Evolutionary conservation across 768 basidiomycete genomes (phyloP), one percentile per base, ranked within the genome.

Genomic region (Coprinopsis sp.): DNA sequence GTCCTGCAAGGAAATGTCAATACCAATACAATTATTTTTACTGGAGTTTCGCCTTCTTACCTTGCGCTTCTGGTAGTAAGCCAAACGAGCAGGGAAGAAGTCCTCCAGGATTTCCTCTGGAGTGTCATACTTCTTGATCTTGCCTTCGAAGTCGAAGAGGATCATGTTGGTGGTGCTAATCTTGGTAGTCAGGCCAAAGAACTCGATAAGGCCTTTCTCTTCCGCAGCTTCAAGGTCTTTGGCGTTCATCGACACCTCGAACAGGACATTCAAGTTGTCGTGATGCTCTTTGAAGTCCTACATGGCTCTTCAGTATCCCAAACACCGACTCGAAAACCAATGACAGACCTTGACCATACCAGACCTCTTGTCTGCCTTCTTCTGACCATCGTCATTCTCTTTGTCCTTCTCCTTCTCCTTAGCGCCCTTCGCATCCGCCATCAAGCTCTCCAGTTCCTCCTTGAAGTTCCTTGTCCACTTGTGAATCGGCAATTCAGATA

Each of bases 211-310:
- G 3, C 95, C 95, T 60, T 96, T 91, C 51, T 79, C 76, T 61
- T 95, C 91, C 2, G 92, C 92, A 63, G 88, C 88, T 54, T 87
- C 77, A 53, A 96, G 77, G 50, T 85, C 84, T 52, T 85, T 86
- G 37, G 84, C 79, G 2, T 70, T 69, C 84, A 98, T 87, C 21
- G 77, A 82, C 23, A 99, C 63, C 24, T 87, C 70, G 58, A 97
- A 97, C 64, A 94, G 90, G 11, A 99, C 82, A 45, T 91, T 87
- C 53, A 82, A 74, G 50, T 92, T 95, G 58, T 92, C 92, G 57
- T 96, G 93, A 59, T 98, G 85, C 61, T 98, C 96, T 66, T 91
- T 91, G 70, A 92, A 99, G 61, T 98, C 94, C 95, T 98, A 56
- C 25, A 47, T 7, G 46, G 30, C 12, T 42, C 41, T 12, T 36